Evolutionary conservation across 805 yeast genomes (phyloP).

Genomic region (Nakazawaea populi): DNA sequence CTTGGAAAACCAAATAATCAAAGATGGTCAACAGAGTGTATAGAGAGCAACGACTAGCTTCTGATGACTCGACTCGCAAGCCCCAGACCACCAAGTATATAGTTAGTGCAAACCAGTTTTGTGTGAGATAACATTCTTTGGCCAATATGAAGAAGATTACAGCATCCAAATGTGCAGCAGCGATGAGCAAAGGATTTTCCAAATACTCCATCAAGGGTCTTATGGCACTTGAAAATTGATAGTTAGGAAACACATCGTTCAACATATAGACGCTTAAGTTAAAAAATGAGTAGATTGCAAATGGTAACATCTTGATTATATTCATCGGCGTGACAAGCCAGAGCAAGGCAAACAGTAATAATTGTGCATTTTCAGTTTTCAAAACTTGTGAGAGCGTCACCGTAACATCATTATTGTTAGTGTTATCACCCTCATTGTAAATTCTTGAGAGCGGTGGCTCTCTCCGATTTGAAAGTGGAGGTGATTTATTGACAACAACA

Average conservation of each 20-base stretch:
- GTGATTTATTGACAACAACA: background rate
- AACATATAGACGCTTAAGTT: conserved; percentile 28
- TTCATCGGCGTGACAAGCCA: conserved; percentile 29
- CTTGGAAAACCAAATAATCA: conserved; percentile 17
- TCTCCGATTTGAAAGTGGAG: too few species aligned
- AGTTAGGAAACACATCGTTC: conserved; percentile 26
- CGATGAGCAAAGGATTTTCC: conserved; percentile 30
- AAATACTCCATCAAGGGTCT: conserved; percentile 30
- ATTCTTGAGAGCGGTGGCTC: too few species aligned
- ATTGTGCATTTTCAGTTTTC: conserved; percentile 35
- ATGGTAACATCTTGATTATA: conserved; percentile 32
- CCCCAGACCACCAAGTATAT: conserved; percentile 32
- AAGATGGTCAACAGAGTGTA: conserved; percentile 17
- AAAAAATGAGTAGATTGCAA: conserved; percentile 33
- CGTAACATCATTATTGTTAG: background rate
- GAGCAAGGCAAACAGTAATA: conserved; percentile 29
- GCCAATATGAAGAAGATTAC: conserved; percentile 23
- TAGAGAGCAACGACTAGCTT: conserved; percentile 25
- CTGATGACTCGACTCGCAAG: conserved; percentile 30
- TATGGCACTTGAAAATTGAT: conserved; percentile 25
- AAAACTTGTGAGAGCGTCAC: conserved; percentile 25
- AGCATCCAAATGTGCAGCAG: conserved; percentile 34
- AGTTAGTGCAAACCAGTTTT: conserved; percentile 24
- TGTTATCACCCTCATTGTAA: too few species aligned
- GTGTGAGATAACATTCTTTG: conserved; percentile 20